phyloP scores from a whole-genome alignment of 306 rosid genomes.

The Lagenaria siceraria region DNA sequence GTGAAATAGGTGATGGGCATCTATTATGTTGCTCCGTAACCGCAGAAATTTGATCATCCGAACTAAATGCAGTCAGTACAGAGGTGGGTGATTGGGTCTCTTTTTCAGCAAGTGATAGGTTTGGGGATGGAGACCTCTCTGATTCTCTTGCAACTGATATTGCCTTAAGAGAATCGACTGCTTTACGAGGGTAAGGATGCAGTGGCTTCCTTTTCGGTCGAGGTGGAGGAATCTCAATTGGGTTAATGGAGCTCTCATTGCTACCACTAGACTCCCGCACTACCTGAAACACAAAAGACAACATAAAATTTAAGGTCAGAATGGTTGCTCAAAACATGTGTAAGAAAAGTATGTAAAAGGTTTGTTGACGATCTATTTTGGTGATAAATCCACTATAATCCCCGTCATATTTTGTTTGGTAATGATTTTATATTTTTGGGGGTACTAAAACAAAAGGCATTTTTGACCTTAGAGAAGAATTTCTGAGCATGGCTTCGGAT shows the following conservation, averaged over 20 bases:
- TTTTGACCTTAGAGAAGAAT: slow-evolving; percentile 84
- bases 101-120: slow-evolving; percentile 30
- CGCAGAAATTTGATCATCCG: slow-evolving; percentile 44
- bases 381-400: neutral
- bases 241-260: slow-evolving; percentile 43
- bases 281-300: slow-evolving; percentile 36
- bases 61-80: slow-evolving; percentile 39
- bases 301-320: slow-evolving; percentile 5
- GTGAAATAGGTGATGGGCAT: slow-evolving; percentile 54
- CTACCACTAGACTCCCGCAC: slow-evolving; percentile 46
- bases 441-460: slow-evolving; percentile 6
- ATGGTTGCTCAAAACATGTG: neutral
- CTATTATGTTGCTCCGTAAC: slow-evolving; percentile 41
- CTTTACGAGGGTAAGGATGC: slow-evolving; percentile 93
- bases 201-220: slow-evolving; percentile 88
- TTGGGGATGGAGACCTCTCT: slow-evolving; percentile 50
- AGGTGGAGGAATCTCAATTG: slow-evolving; percentile 86
- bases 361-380: neutral
- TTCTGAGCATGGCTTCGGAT: slow-evolving; percentile 99
- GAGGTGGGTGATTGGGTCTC: slow-evolving; percentile 66
- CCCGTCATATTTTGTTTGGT: neutral
- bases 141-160: slow-evolving; percentile 20
- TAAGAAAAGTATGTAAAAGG: neutral
- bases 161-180: slow-evolving; percentile 28
- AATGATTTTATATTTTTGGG: neutral